Evolutionary conservation across 331 rosid species (phyloP).

Genomic region (Malus hybrid): DNA sequence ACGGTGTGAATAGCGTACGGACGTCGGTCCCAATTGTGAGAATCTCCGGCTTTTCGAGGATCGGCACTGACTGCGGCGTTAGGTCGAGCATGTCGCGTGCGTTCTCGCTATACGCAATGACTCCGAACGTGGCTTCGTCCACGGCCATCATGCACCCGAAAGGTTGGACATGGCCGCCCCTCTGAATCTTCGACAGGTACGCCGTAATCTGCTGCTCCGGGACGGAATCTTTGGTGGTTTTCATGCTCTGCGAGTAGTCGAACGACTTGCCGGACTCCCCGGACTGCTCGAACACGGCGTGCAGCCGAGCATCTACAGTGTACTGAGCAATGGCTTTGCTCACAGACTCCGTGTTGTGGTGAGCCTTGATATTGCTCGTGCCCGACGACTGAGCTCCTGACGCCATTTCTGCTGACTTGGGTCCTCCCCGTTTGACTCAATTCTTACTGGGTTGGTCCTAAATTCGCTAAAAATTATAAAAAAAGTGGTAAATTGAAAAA

Average conservation of each 20-base stretch:
- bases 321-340: conserved; percentile 88
- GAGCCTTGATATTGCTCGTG: conserved; percentile 20
- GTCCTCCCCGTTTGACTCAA: background rate
- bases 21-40: conserved; percentile 54
- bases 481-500: background rate
- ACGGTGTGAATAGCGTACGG: conserved; percentile 46
- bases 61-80: conserved; percentile 69
- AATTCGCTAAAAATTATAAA: background rate
- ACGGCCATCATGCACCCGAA: conserved; percentile 79
- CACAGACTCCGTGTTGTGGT: conserved; percentile 34
- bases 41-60: conserved; percentile 31
- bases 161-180: conserved; percentile 86
- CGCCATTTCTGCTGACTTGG: conserved; percentile 29
- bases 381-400: conserved; percentile 42
- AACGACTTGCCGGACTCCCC: conserved; percentile 71
- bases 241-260: conserved; percentile 45
- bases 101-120: conserved; percentile 69
- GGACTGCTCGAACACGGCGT: conserved; percentile 80
- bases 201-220: conserved; percentile 76
- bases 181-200: conserved; percentile 62
- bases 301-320: conserved; percentile 86
- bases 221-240: conserved; percentile 23
- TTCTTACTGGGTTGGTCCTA: background rate
- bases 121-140: conserved; percentile 41
- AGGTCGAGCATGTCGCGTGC: conserved; percentile 79